phyloP scores from a whole-genome alignment of 345 rosid species.

The Noccaea bulbosa region DNA sequence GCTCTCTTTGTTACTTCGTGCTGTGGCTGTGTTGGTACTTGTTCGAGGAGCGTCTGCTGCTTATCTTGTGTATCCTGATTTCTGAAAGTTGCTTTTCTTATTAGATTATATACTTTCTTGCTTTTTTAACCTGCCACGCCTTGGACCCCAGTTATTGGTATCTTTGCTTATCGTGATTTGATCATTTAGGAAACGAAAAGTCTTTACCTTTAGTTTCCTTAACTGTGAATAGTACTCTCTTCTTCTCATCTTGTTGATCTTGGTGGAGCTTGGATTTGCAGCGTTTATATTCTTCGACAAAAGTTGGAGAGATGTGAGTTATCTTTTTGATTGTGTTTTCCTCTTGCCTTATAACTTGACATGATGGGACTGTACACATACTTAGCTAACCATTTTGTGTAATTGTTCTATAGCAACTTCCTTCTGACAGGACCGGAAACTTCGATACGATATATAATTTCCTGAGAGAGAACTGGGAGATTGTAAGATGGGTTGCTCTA shows the following conservation, averaged over 20 bases:
- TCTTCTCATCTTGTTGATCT: constrained; percentile 78
- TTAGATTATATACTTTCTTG: too few species aligned
- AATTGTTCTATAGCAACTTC: constrained; percentile 63
- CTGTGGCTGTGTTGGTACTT: constrained; percentile 84
- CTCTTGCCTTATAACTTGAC: constrained; percentile 1
- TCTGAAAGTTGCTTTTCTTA: constrained; percentile 4
- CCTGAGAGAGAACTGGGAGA: constrained; percentile 79
- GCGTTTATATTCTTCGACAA: constrained; percentile 90
- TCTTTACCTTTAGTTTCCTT: constrained; percentile 55
- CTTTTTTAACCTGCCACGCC: too few species aligned
- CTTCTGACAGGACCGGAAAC: constrained; percentile 82
- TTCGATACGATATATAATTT: constrained; percentile 72
- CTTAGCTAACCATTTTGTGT: constrained; percentile 17
- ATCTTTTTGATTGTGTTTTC: not conserved
- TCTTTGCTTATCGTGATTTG: not conserved
- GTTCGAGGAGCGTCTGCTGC: constrained; percentile 89
- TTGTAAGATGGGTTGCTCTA: constrained; percentile 90
- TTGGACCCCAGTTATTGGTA: not conserved
- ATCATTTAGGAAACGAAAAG: constrained; percentile 13
- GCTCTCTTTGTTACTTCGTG: constrained; percentile 86
- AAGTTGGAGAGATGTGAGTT: constrained; percentile 83
- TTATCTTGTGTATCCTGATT: constrained; percentile 89
- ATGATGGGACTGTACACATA: constrained; percentile 10
- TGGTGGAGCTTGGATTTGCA: constrained; percentile 87
- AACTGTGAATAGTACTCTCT: constrained; percentile 70